A percentile compares a stretch with the other conserved stretches of the same genome.
These are phyloP conservation scores for Thielaviopsis punctulata DNA, from an alignment of 2,329 filamentous ascomycete species.

Conservation along the genomic window DNA sequence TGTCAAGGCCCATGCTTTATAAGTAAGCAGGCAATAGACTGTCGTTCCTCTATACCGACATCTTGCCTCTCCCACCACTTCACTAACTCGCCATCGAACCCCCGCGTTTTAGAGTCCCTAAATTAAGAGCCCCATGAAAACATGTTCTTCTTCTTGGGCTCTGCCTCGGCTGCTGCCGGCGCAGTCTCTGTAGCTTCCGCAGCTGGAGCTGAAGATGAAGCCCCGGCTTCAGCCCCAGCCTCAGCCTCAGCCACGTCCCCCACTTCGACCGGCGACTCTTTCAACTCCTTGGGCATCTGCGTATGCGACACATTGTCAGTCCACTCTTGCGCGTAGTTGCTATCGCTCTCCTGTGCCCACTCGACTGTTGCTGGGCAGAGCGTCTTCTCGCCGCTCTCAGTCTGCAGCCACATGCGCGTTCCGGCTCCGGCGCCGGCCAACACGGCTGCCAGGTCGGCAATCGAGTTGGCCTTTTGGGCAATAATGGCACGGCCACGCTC, in stretches of 20 bases:
- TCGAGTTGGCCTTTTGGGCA: constrained; percentile 41
- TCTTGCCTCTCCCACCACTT: not conserved
- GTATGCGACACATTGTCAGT: constrained; percentile 35
- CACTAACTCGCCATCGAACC: not conserved
- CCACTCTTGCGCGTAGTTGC: constrained; percentile 31
- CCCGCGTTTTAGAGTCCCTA: no score
- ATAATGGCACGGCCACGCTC: constrained; percentile 36
- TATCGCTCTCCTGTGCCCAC: constrained; percentile 34
- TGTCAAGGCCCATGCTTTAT: not conserved
- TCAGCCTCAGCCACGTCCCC: constrained; percentile 8
- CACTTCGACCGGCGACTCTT: constrained; percentile 7
- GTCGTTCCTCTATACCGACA: not conserved
- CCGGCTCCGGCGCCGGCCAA: constrained; percentile 34
- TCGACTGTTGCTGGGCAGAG: constrained; percentile 29
- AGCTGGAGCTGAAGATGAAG: constrained; percentile 13
- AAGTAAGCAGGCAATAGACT: not conserved
- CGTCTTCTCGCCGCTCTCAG: constrained; percentile 13
- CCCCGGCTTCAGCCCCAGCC: constrained; percentile 4
- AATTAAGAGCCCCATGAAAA: constrained; percentile 7
- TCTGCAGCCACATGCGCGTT: constrained; percentile 26
- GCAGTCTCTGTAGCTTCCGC: constrained; percentile 6
- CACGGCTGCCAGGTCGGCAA: constrained; percentile 47
- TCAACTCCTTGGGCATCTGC: constrained; percentile 13
- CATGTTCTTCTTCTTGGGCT: constrained; percentile 7
- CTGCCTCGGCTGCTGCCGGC: not conserved